Conservation (phyloP, 2,329 filamentous ascomycete genomes). For the Fusarium coffeatum region DNA sequence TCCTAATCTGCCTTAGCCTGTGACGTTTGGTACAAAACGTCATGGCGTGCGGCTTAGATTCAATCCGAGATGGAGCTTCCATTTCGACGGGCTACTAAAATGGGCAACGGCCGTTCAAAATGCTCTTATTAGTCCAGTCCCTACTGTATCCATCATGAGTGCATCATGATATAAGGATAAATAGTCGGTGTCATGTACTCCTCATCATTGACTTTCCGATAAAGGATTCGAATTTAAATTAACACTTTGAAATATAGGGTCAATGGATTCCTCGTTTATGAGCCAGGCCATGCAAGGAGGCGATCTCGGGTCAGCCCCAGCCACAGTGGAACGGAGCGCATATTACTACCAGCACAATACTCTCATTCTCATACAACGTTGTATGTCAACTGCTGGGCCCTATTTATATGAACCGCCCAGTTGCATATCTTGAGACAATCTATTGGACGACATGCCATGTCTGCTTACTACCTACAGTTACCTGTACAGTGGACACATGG, state of each 20-base stretch:
- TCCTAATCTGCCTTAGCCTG: slow-evolving; percentile 22
- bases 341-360: background rate
- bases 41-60: slow-evolving; percentile 41
- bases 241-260: background rate
- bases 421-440: background rate
- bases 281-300: slow-evolving; percentile 30
- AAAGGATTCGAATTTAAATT: background rate
- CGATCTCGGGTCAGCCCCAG: slow-evolving; percentile 34
- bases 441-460: slow-evolving; percentile 13
- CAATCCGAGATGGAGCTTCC: slow-evolving; percentile 28
- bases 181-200: background rate
- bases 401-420: background rate
- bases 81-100: slow-evolving; percentile 16
- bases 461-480: background rate
- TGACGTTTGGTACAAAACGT: slow-evolving; percentile 33
- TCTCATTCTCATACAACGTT: slow-evolving; percentile 27
- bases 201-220: background rate
- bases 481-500: background rate
- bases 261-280: background rate
- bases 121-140: background rate
- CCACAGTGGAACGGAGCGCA: slow-evolving; percentile 28
- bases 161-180: background rate
- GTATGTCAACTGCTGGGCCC: slow-evolving; percentile 11
- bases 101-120: slow-evolving; percentile 21
- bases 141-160: background rate